Conservation (phyloP, 1,284 basidiomycete genomes). For the Moesziomyces sp. region DNA sequence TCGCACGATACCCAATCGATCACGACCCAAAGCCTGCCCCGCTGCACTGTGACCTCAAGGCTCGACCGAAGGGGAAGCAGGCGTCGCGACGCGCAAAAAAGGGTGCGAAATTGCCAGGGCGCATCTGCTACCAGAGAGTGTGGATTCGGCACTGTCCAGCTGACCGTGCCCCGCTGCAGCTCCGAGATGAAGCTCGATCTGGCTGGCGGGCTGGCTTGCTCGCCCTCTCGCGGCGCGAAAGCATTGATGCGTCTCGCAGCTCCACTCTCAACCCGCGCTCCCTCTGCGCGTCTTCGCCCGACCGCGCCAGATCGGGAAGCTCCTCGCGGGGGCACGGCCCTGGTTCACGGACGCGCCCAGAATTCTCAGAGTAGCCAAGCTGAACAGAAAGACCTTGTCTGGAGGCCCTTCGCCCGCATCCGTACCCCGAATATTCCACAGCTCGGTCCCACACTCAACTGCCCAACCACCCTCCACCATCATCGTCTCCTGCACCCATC, state of each 20-base stretch:
- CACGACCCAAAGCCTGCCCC: conserved; percentile 1
- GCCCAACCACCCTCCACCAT: conserved; percentile 7
- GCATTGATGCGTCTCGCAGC: not conserved
- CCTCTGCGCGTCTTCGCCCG: not conserved
- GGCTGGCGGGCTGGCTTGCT: not conserved
- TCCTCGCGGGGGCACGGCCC: not conserved
- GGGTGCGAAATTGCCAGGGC: not conserved
- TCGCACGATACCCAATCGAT: conserved; percentile 28
- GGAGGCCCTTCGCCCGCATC: conserved; percentile 6
- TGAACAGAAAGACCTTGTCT: no score
- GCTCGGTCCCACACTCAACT: conserved; percentile 3
- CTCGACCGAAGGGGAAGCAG: not conserved
- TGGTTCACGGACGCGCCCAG: not conserved
- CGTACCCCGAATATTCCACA: conserved; percentile 28
- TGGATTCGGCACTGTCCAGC: no score
- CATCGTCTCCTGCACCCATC: not conserved
- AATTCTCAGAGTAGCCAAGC: not conserved
- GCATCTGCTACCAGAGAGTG: no score
- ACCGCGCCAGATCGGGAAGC: not conserved
- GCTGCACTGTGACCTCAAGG: conserved; percentile 24
- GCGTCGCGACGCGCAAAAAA: conserved; percentile 34
- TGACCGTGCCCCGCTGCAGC: no score
- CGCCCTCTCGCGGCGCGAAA: not conserved
- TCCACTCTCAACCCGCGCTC: no score
- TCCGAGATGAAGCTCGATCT: not conserved